phyloP scores from a whole-genome alignment of 1,284 basidiomycete species.

The Kwoniella shivajii region DNA sequence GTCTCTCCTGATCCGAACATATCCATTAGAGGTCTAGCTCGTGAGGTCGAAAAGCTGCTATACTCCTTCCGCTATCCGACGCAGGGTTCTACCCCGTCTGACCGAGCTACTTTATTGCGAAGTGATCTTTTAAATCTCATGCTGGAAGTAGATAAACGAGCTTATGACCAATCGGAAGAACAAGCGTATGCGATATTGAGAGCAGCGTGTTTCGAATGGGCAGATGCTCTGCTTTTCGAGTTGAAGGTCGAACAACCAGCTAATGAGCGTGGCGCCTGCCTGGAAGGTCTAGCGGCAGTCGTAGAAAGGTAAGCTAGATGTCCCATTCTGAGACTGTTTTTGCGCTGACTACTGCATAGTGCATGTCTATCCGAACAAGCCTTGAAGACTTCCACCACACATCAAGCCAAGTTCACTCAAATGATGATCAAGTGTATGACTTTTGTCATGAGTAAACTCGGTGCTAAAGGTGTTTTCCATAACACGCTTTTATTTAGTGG shows the following conservation, averaged over 20 bases:
- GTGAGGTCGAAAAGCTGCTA: constrained; percentile 41
- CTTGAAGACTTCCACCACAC: constrained; percentile 39
- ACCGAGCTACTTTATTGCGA: constrained; percentile 48
- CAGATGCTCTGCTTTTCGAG: constrained; percentile 49
- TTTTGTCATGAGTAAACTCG: constrained; percentile 59
- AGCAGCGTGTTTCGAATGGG: constrained; percentile 50
- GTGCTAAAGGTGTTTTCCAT: constrained; percentile 59
- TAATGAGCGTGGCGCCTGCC: constrained; percentile 56
- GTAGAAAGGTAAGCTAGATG: constrained; percentile 52
- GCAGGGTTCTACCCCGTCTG: constrained; percentile 32
- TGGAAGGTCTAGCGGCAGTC: constrained; percentile 56
- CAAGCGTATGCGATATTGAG: constrained; percentile 37
- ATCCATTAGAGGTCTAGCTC: constrained; percentile 25
- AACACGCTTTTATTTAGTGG: constrained; percentile 59
- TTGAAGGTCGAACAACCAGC: constrained; percentile 53
- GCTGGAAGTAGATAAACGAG: constrained; percentile 48
- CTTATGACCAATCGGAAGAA: constrained; percentile 35
- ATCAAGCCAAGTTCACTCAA: constrained; percentile 48
- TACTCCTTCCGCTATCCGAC: constrained; percentile 38
- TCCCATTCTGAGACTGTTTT: neutral
- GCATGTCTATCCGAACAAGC: constrained; percentile 50
- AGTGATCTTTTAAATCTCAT: constrained; percentile 46
- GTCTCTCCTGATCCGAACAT: constrained; percentile 31
- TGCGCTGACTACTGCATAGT: constrained; percentile 27
- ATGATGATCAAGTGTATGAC: constrained; percentile 54